Evolutionary conservation across 176 grass and related monocot genomes (phyloP).

Genomic region (Chloris gayana): DNA sequence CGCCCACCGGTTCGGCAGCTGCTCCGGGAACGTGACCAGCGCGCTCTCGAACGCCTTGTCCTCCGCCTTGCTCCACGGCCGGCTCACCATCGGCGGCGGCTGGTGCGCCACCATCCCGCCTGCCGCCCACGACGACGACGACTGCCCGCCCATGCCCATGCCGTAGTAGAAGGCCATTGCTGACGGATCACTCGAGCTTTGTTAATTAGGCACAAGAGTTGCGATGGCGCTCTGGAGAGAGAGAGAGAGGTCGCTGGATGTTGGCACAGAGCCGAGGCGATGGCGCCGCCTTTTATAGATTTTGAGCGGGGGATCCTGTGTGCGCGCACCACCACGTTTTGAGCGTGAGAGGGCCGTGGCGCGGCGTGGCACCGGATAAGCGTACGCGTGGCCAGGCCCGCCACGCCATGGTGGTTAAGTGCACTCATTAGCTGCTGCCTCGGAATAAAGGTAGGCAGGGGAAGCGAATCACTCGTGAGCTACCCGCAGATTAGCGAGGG

Average conservation of each 20-base stretch:
- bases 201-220: no score
- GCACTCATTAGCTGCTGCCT: neutral
- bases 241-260: conserved; percentile 3
- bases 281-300: conserved; percentile 34
- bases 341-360: neutral
- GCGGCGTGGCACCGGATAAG: conserved; percentile 37
- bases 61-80: conserved; percentile 71
- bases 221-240: neutral
- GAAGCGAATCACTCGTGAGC: neutral
- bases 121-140: conserved; percentile 13
- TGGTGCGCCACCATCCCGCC: neutral
- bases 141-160: conserved; percentile 16
- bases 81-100: neutral
- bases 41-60: conserved; percentile 88
- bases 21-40: conserved; percentile 65
- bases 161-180: conserved; percentile 46
- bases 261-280: conserved; percentile 5
- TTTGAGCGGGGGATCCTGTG: neutral
- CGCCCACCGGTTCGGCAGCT: conserved; percentile 60
- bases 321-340: conserved; percentile 38
- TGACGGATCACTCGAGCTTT: no score
- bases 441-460: conserved; percentile 23
- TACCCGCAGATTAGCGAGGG: neutral
- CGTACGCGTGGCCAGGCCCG: neutral
- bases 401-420: neutral